Evolutionary conservation across 2,329 filamentous ascomycete genomes (phyloP), one percentile per base, ranked within the genome.

Genomic region (Xylogone sp.): DNA sequence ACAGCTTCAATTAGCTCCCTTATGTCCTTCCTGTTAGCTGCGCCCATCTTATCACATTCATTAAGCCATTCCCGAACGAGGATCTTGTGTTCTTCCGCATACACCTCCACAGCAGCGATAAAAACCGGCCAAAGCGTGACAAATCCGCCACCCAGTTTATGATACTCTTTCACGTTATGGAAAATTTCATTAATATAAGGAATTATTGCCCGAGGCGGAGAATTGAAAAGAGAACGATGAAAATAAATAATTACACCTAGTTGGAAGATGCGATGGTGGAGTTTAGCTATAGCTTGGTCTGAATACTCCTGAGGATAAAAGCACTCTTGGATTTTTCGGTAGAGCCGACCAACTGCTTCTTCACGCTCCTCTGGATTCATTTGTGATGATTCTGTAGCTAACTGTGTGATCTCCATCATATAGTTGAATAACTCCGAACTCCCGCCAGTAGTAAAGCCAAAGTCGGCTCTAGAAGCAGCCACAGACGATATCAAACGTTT

Each of bases 41-140:
- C 42, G n/a, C 47, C 47, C 13, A 49, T 42, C 21, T 21, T 43
- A 10, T 34, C 27, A 18, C 31, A 24, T 9, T 18, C 18, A 12
- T 24, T 10, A 16, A 49, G 39, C 31, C 39, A 49, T n/a, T 21
- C 20, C 12, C 19, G 22, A 6, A 42, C 31, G 20, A 24, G 20
- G 9, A 18, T 19, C 5, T 42, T 43, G 20, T 49, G 18, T 18
- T 43, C 22, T 43, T 49, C 19, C 18, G 43, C 19, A 29, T 43
- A 49, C 16, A 24, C 31, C 21, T 49, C 47, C 12, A 43, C 47
- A 19, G 47, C 47, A 19, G 47, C 47, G 10, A 49, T 29, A 20
- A 49, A 49, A 7, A 42, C 47, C 12, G 47, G 47, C 47, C 47
- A 49, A 10, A 29, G 18, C 19, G 47, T 24, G 4, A 49, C 21